Percentiles rank a stretch among this genome's conserved stretches.
Conservation (phyloP, 2,329 filamentous ascomycete genomes). For the Fusarium algeriense region DNA sequence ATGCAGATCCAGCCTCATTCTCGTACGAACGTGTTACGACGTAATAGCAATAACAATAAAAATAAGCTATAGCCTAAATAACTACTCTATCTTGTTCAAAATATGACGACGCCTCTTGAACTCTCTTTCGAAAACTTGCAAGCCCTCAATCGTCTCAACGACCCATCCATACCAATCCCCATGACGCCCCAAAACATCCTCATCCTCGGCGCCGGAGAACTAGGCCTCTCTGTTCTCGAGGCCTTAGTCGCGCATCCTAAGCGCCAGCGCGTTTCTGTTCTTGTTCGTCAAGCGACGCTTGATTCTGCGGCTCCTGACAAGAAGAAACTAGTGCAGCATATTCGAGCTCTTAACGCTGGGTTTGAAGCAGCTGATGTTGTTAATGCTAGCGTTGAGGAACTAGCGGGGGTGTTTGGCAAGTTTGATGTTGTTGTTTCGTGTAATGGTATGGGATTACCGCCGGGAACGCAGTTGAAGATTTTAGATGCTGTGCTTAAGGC, state of each 20-base stretch:
- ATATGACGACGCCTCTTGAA: slow-evolving; percentile 42
- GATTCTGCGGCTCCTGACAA: slow-evolving; percentile 55
- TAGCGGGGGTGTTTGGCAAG: slow-evolving; percentile 57
- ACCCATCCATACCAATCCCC: slow-evolving; percentile 18
- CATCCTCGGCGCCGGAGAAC: slow-evolving; percentile 75
- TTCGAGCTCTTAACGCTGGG: slow-evolving; percentile 54
- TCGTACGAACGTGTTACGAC: slow-evolving; percentile 2
- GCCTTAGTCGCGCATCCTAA: slow-evolving; percentile 62
- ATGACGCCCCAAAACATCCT: slow-evolving; percentile 58
- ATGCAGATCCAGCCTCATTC: slow-evolving; percentile 7
- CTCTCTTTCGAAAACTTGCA: slow-evolving; percentile 45
- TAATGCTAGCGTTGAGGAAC: slow-evolving; percentile 49
- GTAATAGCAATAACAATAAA: not conserved
- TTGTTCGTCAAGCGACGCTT: slow-evolving; percentile 65
- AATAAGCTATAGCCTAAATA: slow-evolving; percentile 37
- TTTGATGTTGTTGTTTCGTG: slow-evolving; percentile 71
- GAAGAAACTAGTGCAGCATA: slow-evolving; percentile 48
- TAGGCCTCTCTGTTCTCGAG: slow-evolving; percentile 68
- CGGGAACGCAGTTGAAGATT: slow-evolving; percentile 70
- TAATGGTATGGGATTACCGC: slow-evolving; percentile 68
- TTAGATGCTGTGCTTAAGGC: slow-evolving; percentile 66
- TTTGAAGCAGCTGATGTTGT: slow-evolving; percentile 62
- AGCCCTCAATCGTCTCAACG: slow-evolving; percentile 44
- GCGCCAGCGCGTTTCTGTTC: slow-evolving; percentile 60
- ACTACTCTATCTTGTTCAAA: not conserved